phyloP scores from a whole-genome alignment of 1,139 yeast genomes.

The Debaryomycetaceae sp. region DNA sequence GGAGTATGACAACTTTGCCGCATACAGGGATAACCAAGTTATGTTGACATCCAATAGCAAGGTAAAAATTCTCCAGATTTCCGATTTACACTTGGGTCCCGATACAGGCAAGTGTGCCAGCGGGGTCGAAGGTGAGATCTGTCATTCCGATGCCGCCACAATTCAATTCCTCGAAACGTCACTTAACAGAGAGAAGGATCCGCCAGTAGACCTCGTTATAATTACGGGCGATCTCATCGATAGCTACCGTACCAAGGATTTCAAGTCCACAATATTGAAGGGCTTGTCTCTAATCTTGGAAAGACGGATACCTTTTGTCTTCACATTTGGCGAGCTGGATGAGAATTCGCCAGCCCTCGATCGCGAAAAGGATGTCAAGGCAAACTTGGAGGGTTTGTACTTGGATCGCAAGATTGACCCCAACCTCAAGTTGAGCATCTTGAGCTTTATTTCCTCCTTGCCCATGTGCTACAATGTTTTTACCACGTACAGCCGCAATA shows the following conservation, averaged over 20 bases:
- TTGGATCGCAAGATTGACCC: constrained; percentile 32
- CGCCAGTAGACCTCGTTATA: constrained; percentile 24
- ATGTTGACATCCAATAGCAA: constrained; percentile 10
- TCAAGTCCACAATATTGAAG: constrained; percentile 32
- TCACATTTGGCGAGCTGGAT: constrained; percentile 39
- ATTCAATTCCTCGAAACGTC: constrained; percentile 25
- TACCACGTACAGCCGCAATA: constrained; percentile 5
- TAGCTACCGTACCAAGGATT: constrained; percentile 20
- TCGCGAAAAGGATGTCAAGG: constrained; percentile 1
- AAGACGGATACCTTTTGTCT: constrained; percentile 27
- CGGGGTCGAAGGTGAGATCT: constrained; percentile 10
- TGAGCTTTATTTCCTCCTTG: constrained; percentile 24
- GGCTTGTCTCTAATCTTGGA: constrained; percentile 32
- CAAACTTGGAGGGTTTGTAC: not conserved
- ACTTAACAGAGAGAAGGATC: constrained; percentile 25
- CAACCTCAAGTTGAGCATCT: constrained; percentile 13
- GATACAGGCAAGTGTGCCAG: constrained; percentile 21
- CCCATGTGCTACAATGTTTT: constrained; percentile 35
- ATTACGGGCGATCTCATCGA: constrained; percentile 42
- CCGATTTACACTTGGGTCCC: constrained; percentile 39
- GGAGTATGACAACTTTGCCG: constrained; percentile 3
- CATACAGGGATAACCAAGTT: constrained; percentile 5
- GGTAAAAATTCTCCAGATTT: constrained; percentile 33
- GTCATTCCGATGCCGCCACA: constrained; percentile 28
- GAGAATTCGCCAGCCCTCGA: constrained; percentile 10